phyloP scores from a whole-genome alignment of 1,139 yeast species.

The Sugiyamaella pinicola region DNA sequence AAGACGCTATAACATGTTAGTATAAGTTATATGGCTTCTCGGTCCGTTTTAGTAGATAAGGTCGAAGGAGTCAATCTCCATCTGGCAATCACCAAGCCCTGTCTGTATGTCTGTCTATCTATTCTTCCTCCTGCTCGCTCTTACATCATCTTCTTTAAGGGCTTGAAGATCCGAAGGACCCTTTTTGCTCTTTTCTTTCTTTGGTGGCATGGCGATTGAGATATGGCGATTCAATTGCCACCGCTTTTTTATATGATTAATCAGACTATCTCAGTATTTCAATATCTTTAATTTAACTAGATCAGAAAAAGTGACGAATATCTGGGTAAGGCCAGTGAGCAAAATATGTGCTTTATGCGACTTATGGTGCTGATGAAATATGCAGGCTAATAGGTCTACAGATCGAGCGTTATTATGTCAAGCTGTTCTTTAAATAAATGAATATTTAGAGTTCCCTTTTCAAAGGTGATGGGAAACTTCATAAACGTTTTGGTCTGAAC shows the following conservation, averaged over 20 bases:
- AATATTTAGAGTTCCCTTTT: not conserved
- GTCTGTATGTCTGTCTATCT: too few relatives aligned
- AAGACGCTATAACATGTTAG: conserved; percentile 46
- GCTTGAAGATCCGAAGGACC: conserved; percentile 46
- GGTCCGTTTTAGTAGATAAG: not conserved
- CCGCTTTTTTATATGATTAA: too few relatives aligned
- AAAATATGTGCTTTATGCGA: not conserved
- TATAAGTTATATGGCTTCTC: not conserved
- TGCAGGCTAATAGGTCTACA: not conserved
- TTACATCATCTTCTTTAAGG: conserved; percentile 20
- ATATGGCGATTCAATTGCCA: not conserved
- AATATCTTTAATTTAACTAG: too few relatives aligned
- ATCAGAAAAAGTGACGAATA: conserved; percentile 5
- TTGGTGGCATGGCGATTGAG: conserved; percentile 33
- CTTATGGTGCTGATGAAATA: not conserved
- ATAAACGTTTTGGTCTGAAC: too few relatives aligned
- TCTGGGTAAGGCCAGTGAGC: conserved; percentile 6
- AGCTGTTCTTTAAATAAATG: not conserved
- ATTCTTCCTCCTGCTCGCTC: not conserved
- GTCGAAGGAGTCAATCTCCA: too few relatives aligned
- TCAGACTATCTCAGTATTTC: too few relatives aligned
- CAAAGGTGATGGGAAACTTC: not conserved
- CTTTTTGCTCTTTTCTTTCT: conserved; percentile 34
- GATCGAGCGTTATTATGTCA: not conserved
- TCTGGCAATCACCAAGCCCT: too few relatives aligned